Evolutionary conservation across 179 eudicot species (phyloP), one percentile per base, ranked within the genome.

Genomic region (Silene vulgaris): DNA sequence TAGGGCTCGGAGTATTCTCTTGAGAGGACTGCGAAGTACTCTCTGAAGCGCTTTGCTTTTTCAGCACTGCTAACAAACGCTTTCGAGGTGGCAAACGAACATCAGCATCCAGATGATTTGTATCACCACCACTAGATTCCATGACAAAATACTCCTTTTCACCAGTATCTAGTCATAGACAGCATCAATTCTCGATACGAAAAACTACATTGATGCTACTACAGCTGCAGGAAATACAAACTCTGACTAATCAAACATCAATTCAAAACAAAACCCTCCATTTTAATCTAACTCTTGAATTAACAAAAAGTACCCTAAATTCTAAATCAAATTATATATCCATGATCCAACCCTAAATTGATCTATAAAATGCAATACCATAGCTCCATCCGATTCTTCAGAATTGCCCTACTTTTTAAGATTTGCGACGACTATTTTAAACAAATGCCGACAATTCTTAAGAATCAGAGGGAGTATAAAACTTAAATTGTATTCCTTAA

Each of bases 1-100:
- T 74, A 2, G 73, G 56, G 45, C 79, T 80, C 4, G 56, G 74
- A 26, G 45, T 57, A 43, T 64, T 77, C 72, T 77, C 85, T 74
- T 70, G 85, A 30, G 88, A 84, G 61, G 75, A 77, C 30, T 74
- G 84, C 1, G 83, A 75, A 23, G 71, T 81, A 72, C 68, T 82
- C 82, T 86, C 87, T 0, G 82, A 80, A 77, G 43, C 30, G 50
- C 78, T 89, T 75, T 86, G 95, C 70, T 86, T 92, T 83, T 89
- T 93, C 77, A 89, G 73, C 30, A 88, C 97, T 0, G 90, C 97
- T 8, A 93, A 81, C 40, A 89, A 86, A 45, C 97, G 88, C 76
- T 93, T 93, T 54, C 93, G 87, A 29, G 98, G 98, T 3, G 98
- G 97, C 81, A 93, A 86, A 78, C 83, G 90, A 57, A 87, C 89